These are phyloP conservation scores for Narthecium ossifragum DNA, from an alignment of 106 monocot genomes.

Conservation along the genomic window DNA sequence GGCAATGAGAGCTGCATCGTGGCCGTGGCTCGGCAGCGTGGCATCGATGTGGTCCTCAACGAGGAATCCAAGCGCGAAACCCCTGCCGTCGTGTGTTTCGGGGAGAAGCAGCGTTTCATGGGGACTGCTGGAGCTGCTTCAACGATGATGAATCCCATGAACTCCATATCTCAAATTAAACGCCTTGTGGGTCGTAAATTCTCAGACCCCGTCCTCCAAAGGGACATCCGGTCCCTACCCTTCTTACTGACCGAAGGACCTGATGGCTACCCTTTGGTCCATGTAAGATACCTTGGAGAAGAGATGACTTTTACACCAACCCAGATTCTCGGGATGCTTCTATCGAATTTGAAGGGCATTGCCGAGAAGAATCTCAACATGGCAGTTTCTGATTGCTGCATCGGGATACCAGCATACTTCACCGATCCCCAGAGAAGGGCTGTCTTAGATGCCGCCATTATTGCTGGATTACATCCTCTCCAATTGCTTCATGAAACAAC, in stretches of 20 bases:
- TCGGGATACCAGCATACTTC: slow-evolving; percentile 84
- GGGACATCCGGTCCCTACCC: slow-evolving; percentile 45
- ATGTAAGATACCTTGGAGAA: slow-evolving; percentile 60
- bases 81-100: slow-evolving; percentile 72
- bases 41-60: slow-evolving; percentile 86
- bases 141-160: slow-evolving; percentile 72
- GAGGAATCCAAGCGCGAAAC: slow-evolving; percentile 96
- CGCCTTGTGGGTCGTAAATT: slow-evolving; percentile 69
- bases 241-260: slow-evolving; percentile 58
- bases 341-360: slow-evolving; percentile 62
- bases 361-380: slow-evolving; percentile 70
- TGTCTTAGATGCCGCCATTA: slow-evolving; percentile 60
- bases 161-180: slow-evolving; percentile 78
- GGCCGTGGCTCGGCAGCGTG: slow-evolving; percentile 81
- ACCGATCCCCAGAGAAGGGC: slow-evolving; percentile 80
- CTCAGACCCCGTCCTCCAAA: slow-evolving; percentile 61
- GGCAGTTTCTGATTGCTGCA: slow-evolving; percentile 73
- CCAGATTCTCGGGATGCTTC: slow-evolving; percentile 73
- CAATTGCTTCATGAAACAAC: slow-evolving; percentile 78
- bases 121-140: slow-evolving; percentile 72
- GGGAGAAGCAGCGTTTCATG: slow-evolving; percentile 80
- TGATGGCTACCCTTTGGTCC: slow-evolving; percentile 73
- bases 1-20: slow-evolving; percentile 85
- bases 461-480: slow-evolving; percentile 78
- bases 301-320: slow-evolving; percentile 63